These are phyloP conservation scores for Pichia sp. DNA, from an alignment of 1,139 yeast genomes.

Conservation along the genomic window DNA sequence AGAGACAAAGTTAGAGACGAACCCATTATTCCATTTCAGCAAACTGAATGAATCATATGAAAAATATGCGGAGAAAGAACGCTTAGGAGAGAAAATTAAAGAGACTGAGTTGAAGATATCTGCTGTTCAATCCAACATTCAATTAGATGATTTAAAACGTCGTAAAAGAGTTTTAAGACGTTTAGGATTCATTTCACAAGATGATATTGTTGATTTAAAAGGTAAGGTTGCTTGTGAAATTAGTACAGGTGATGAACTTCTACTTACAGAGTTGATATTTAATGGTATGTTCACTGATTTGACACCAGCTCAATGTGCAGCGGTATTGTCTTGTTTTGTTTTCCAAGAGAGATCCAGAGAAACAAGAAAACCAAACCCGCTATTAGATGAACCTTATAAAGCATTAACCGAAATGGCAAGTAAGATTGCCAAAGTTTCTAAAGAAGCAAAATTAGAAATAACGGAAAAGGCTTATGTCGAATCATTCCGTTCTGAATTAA, in stretches of 20 bases:
- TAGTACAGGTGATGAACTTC: conserved; percentile 87
- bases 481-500: conserved; percentile 81
- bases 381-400: conserved; percentile 82
- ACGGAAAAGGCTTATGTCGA: conserved; percentile 90
- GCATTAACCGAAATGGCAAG: conserved; percentile 85
- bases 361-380: conserved; percentile 77
- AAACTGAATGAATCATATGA: conserved; percentile 57
- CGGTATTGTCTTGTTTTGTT: conserved; percentile 87
- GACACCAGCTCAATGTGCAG: conserved; percentile 85
- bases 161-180: conserved; percentile 85
- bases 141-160: conserved; percentile 86
- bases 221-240: conserved; percentile 69
- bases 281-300: conserved; percentile 91
- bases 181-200: conserved; percentile 72
- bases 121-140: conserved; percentile 88
- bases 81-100: conserved; percentile 55
- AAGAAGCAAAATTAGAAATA: conserved; percentile 83
- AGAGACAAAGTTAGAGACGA: conserved; percentile 63
- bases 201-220: conserved; percentile 86
- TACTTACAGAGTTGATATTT: conserved; percentile 86
- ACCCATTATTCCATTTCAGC: conserved; percentile 65
- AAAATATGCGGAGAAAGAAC: conserved; percentile 59
- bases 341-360: conserved; percentile 95
- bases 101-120: conserved; percentile 56
- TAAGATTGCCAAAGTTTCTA: conserved; percentile 80